A percentile compares a stretch with the other conserved stretches of the same genome.
phyloP scores from a whole-genome alignment of 2,329 filamentous ascomycete species.

The Raffaelea ambrosiae region DNA sequence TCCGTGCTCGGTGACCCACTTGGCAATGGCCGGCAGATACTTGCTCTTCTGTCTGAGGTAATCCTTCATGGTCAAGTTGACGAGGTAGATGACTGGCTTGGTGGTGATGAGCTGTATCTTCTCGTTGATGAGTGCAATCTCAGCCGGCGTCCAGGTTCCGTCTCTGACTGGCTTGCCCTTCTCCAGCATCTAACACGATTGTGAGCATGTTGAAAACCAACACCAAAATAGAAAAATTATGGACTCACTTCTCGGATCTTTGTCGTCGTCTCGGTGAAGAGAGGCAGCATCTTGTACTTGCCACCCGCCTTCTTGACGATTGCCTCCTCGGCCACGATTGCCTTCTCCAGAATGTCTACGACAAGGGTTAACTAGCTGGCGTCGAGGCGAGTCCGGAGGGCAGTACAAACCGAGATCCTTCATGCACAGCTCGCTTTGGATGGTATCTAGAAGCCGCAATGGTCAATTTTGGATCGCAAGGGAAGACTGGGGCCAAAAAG shows the following conservation, averaged over 20 bases:
- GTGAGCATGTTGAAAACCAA: constrained; percentile 2
- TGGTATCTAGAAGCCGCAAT: constrained; percentile 20
- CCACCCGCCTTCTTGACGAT: constrained; percentile 33
- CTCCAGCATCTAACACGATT: constrained; percentile 24
- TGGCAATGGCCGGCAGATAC: constrained; percentile 33
- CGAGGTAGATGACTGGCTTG: constrained; percentile 35
- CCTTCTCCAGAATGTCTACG: constrained; percentile 29
- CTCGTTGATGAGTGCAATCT: constrained; percentile 36
- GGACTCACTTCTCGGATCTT: constrained; percentile 26
- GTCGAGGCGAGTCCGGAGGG: neutral
- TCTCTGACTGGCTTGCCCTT: constrained; percentile 31
- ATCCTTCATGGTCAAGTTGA: constrained; percentile 38
- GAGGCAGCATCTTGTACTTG: constrained; percentile 36
- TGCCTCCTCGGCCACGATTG: constrained; percentile 28
- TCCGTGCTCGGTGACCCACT: constrained; percentile 36
- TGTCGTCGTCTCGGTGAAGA: constrained; percentile 32
- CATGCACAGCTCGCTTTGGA: constrained; percentile 30
- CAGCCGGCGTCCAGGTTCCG: constrained; percentile 31
- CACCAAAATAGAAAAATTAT: neutral
- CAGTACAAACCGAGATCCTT: constrained; percentile 25
- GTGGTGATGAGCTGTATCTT: constrained; percentile 37
- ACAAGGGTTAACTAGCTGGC: neutral
- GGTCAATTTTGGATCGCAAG: constrained; percentile 9
- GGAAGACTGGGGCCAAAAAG: constrained; percentile 6
- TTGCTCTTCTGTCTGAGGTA: constrained; percentile 37